Conservation (phyloP, 1,284 basidiomycete genomes). For the Leucoagaricus sp. region DNA sequence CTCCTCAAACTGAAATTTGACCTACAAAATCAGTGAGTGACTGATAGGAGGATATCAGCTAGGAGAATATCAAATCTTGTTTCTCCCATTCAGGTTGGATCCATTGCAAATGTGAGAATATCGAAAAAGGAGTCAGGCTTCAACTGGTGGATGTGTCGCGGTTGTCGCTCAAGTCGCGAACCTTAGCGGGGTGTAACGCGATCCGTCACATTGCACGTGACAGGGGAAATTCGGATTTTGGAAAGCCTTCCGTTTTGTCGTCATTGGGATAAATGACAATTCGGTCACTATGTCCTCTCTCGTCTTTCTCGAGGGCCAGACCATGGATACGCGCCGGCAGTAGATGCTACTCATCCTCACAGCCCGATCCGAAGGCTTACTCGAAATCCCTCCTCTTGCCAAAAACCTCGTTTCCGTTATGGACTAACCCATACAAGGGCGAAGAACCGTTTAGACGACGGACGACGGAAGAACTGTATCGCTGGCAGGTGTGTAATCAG, state of each 20-base stretch:
- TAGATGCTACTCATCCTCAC: neutral
- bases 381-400: slow-evolving; percentile 80
- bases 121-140: no score
- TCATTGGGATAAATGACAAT: slow-evolving; percentile 8
- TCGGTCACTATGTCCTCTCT: slow-evolving; percentile 4
- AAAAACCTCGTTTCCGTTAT: slow-evolving; percentile 80
- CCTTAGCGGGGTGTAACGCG: neutral
- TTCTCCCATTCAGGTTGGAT: no score
- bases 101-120: no score
- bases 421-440: slow-evolving; percentile 67
- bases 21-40: no score
- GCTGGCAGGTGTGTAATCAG: slow-evolving; percentile 73
- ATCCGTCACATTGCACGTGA: slow-evolving; percentile 7
- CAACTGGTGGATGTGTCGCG: no score
- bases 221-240: neutral
- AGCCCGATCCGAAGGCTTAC: slow-evolving; percentile 39
- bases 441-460: slow-evolving; percentile 62
- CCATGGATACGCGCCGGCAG: neutral
- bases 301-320: neutral
- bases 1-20: no score
- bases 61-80: no score
- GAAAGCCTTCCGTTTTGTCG: neutral
- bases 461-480: slow-evolving; percentile 81
- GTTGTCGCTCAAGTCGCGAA: neutral
- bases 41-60: no score